phyloP scores from a whole-genome alignment of 176 grass and related monocot genomes.

The Cenchrus fungigraminus region DNA sequence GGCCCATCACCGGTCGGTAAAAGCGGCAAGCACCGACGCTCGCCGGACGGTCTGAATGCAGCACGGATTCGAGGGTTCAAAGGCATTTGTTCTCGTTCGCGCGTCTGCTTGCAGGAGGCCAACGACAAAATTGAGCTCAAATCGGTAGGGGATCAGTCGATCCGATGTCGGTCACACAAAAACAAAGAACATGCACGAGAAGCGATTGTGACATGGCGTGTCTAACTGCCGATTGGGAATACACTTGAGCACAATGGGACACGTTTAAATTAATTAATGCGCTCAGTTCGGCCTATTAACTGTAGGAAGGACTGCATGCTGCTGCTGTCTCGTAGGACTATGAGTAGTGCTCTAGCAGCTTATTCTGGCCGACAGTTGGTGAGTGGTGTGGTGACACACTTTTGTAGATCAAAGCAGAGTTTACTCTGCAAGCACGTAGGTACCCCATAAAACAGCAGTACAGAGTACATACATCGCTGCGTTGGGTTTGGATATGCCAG shows the following conservation, averaged over 20 bases:
- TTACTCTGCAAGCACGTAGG: too few relatives aligned
- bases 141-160: background rate
- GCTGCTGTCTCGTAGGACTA: background rate
- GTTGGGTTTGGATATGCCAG: background rate
- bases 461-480: background rate
- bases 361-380: background rate
- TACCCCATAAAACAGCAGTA: too few relatives aligned
- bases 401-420: background rate
- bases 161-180: background rate
- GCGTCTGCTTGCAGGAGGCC: background rate
- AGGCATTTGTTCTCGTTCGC: background rate
- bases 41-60: background rate
- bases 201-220: background rate
- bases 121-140: background rate
- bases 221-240: background rate
- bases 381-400: background rate
- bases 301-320: background rate
- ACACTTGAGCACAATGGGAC: background rate
- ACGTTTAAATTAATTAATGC: background rate
- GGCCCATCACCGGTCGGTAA: background rate
- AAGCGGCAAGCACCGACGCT: constrained; percentile 1
- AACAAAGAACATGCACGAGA: background rate
- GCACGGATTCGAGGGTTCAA: background rate
- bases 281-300: background rate
- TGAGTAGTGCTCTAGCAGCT: background rate